phyloP scores from a whole-genome alignment of 768 basidiomycete genomes.

The Grammothele lineata region DNA sequence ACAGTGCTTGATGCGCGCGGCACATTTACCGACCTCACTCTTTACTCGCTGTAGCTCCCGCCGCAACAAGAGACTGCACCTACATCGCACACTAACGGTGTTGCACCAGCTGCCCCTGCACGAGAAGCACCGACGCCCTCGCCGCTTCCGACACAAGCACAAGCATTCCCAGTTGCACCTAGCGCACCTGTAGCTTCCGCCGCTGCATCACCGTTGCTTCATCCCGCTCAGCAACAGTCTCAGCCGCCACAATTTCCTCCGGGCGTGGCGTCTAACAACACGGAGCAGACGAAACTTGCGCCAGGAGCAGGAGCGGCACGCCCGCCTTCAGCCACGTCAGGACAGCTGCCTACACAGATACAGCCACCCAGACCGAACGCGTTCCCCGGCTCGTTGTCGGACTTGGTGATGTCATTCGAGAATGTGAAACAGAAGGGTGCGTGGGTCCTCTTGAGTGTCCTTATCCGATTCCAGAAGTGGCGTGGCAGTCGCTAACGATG shows the following conservation, averaged over 20 bases:
- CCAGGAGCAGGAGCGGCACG: slow-evolving; percentile 32
- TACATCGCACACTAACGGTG: slow-evolving; percentile 31
- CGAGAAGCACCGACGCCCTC: slow-evolving; percentile 25
- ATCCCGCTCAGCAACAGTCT: slow-evolving; percentile 23
- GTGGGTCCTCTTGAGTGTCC: slow-evolving; percentile 10
- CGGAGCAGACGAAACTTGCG: slow-evolving; percentile 19
- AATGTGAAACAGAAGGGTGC: slow-evolving; percentile 94
- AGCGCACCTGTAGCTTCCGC: slow-evolving; percentile 2
- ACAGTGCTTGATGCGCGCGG: slow-evolving; percentile 13
- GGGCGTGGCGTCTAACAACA: slow-evolving; percentile 51
- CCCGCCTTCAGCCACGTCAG: slow-evolving; percentile 49
- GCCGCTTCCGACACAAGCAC: slow-evolving; percentile 46
- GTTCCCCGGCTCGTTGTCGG: slow-evolving; percentile 84
- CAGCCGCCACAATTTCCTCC: slow-evolving; percentile 57
- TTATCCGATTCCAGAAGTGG: not conserved
- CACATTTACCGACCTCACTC: not conserved
- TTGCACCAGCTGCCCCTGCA: slow-evolving; percentile 21
- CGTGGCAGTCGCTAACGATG: slow-evolving; percentile 3
- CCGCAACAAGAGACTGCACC: slow-evolving; percentile 33
- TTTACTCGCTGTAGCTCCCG: slow-evolving; percentile 28
- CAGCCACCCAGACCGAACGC: slow-evolving; percentile 40
- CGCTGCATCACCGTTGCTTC: slow-evolving; percentile 28
- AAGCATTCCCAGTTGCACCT: slow-evolving; percentile 27
- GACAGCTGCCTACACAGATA: slow-evolving; percentile 35
- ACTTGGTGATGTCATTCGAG: slow-evolving; percentile 93